Conservation (phyloP, 1,139 yeast genomes). For the Candida pseudocylindracea region DNA sequence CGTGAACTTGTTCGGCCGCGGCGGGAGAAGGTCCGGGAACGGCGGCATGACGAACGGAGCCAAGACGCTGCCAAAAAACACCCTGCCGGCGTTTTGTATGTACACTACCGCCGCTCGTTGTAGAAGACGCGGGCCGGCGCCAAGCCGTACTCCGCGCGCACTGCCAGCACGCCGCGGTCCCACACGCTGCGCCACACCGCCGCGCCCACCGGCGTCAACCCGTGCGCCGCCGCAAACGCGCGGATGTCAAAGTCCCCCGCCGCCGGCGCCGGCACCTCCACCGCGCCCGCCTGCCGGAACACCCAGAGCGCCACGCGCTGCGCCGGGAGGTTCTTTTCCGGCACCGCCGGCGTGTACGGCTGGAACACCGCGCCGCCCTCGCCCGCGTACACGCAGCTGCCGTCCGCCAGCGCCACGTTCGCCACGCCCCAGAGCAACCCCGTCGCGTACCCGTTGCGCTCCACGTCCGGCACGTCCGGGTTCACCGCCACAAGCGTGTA, state of each 20-base stretch:
- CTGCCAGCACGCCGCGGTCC: constrained; percentile 51
- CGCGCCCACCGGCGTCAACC: constrained; percentile 65
- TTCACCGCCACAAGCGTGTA: constrained; percentile 71
- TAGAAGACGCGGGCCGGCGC: constrained; percentile 56
- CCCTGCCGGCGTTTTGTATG: no score
- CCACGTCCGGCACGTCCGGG: constrained; percentile 77
- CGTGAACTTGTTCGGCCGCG: no score
- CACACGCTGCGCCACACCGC: constrained; percentile 77
- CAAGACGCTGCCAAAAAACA: no score
- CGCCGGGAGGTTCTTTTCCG: constrained; percentile 66
- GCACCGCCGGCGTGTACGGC: constrained; percentile 65
- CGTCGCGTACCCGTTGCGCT: constrained; percentile 45
- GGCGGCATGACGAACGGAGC: no score
- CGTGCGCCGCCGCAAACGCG: constrained; percentile 28
- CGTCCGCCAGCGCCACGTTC: constrained; percentile 30
- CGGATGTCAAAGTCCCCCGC: constrained; percentile 46
- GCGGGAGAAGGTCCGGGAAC: no score
- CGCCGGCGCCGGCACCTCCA: constrained; percentile 2
- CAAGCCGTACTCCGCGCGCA: constrained; percentile 53
- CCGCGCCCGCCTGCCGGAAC: constrained; percentile 34
- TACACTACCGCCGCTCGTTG: constrained; percentile 14
- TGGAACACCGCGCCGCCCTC: constrained; percentile 20
- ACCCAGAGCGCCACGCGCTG: constrained; percentile 89
- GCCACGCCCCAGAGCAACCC: constrained; percentile 60
- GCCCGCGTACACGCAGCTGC: constrained; percentile 16